A percentile compares a stretch with the other conserved stretches of the same genome.
Evolutionary conservation across 257 asterid genomes (phyloP).

Genomic region (Scutellaria minor): DNA sequence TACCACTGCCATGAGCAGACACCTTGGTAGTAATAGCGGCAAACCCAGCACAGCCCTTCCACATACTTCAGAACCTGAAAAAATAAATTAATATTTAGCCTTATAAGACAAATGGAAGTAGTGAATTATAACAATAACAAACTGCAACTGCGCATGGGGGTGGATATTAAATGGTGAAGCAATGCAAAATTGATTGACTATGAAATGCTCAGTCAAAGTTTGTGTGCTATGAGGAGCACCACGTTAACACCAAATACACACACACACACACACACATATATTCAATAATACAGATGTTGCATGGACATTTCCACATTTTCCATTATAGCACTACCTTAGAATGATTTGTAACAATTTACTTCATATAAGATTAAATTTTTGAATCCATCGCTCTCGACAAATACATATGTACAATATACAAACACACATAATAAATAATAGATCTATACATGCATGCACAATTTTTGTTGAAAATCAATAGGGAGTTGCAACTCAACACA

Average conservation of each 20-base stretch:
- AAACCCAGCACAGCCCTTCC: conserved; percentile 98
- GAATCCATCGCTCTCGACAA: neutral
- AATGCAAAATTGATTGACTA: conserved; percentile 14
- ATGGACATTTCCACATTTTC: neutral
- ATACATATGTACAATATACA: neutral
- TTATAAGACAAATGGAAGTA: conserved; percentile 15
- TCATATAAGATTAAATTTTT: neutral
- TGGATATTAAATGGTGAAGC: neutral
- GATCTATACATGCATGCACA: neutral
- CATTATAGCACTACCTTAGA: neutral
- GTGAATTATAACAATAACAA: conserved; percentile 6
- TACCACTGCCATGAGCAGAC: conserved; percentile 99
- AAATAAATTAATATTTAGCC: conserved; percentile 31
- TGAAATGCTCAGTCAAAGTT: neutral
- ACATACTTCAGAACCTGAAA: conserved; percentile 87
- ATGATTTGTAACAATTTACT: neutral
- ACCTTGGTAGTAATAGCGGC: conserved; percentile 98
- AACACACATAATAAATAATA: neutral
- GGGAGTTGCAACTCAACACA: neutral
- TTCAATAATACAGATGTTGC: neutral
- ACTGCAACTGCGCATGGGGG: conserved; percentile 1
- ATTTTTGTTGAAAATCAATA: neutral
- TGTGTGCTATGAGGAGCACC: conserved; percentile 11
- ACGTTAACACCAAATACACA: conserved; percentile 6
- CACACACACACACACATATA: no score